A percentile compares a stretch with the other conserved stretches of the same genome.
phyloP scores from a whole-genome alignment of 306 rosid species.

The Pterocarpus santalinus region DNA sequence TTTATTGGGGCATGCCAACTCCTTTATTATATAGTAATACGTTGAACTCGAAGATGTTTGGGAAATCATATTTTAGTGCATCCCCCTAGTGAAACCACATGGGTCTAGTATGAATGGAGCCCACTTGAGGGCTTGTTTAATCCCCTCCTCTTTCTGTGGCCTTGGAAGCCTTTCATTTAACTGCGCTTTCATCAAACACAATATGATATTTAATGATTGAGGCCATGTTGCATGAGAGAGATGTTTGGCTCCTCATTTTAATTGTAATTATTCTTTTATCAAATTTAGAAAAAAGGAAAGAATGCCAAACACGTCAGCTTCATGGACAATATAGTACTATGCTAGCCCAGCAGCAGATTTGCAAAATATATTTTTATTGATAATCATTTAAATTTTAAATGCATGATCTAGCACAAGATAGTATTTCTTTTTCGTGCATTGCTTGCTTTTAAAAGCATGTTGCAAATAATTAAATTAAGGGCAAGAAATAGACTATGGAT shows the following conservation, averaged over 20 bases:
- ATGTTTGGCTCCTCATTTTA: conserved; percentile 57
- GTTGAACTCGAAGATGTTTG: conserved; percentile 55
- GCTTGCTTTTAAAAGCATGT: conserved; percentile 38
- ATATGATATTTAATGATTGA: conserved; percentile 59
- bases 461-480: conserved; percentile 43
- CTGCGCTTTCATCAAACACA: conserved; percentile 53
- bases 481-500: conserved; percentile 6
- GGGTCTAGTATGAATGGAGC: conserved; percentile 66
- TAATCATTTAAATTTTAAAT: background rate
- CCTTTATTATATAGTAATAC: conserved; percentile 44
- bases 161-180: conserved; percentile 67
- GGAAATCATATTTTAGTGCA: conserved; percentile 47
- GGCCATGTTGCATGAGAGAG: conserved; percentile 75
- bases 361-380: conserved; percentile 8
- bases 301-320: conserved; percentile 55
- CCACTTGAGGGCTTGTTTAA: conserved; percentile 59
- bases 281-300: background rate
- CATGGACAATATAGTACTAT: conserved; percentile 48
- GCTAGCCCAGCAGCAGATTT: conserved; percentile 39
- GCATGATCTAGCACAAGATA: conserved; percentile 33
- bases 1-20: conserved; percentile 60
- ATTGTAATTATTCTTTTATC: conserved; percentile 45
- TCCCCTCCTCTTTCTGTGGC: conserved; percentile 45
- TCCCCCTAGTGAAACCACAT: conserved; percentile 69
- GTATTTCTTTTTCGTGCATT: conserved; percentile 37